Base-by-base conservation (phyloP, 1,284 basidiomycete species). In the Ganoderma multipileum region DNA sequence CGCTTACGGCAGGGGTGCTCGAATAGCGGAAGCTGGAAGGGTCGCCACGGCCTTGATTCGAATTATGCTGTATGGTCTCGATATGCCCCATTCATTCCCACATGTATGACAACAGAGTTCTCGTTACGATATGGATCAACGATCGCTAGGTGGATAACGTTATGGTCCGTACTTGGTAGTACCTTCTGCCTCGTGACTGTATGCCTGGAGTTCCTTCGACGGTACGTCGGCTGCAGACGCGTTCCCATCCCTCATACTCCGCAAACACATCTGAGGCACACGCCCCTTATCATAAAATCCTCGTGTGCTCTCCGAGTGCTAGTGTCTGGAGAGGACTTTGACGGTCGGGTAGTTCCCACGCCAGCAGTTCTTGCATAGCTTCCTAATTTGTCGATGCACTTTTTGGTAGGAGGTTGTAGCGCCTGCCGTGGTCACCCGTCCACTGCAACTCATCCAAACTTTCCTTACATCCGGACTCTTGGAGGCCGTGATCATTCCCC, bases 1-100 rank as follows among this genome's bases (percentile, higher is more conserved):
- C 47, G 20, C 42, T 72, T 70, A 72, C 67, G 71, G 68, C 68
- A 70, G 20, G 26, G 52, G 52, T 8, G 26, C 36, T n/a, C 11
- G 41, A 14, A 52, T 63, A 14, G 26, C 47, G 47, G 47, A 26
- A 50, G 47, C 23, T 28, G 39, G 59, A 61, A 52, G 42, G 60
- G 63, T 58, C 60, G 52, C 52, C 38, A 39, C n/a, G 36, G 4
- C 23, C 58, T 26, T 58, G 47, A 54, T 68, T 64, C 57, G 63
- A 57, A 44, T 33, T 60, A 52, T 63, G 66, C n/a, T 63, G 61
- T 63, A 41, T 64, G 62, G 57, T 3, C 28, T 58, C 42, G 41
- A 58, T 54, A 44, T 42, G 60, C 44, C 59, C 9, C 20, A 39
- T 55, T 20, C 41, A 39, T 8, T 30, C 23, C 8, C 44, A 52